These are phyloP conservation scores for Fusarium sp. DNA, from an alignment of 2,329 filamentous ascomycete species.

Conservation along the genomic window DNA sequence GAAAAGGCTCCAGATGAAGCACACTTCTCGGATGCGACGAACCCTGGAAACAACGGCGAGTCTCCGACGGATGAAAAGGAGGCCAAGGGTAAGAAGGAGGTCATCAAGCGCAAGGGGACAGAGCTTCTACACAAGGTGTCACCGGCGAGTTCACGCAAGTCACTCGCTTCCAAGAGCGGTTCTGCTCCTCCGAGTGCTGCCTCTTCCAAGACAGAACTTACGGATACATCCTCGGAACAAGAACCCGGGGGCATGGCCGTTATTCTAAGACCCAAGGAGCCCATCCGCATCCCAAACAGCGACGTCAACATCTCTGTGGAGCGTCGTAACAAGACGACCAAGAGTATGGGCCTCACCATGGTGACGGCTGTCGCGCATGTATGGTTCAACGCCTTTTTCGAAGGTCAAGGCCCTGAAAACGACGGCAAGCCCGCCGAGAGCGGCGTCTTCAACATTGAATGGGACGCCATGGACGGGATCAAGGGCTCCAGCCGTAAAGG, in stretches of 20 bases:
- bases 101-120: conserved; percentile 46
- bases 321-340: conserved; percentile 81
- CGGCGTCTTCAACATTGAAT: conserved; percentile 70
- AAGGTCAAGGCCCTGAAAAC: conserved; percentile 80
- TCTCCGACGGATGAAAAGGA: conserved; percentile 15
- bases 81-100: conserved; percentile 28
- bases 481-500: conserved; percentile 90
- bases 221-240: conserved; percentile 48
- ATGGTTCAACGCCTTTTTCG: conserved; percentile 97
- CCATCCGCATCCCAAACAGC: conserved; percentile 79
- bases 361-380: conserved; percentile 94
- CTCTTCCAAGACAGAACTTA: conserved; percentile 31
- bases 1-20: conserved; percentile 54
- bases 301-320: conserved; percentile 94
- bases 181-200: conserved; percentile 22
- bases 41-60: conserved; percentile 25
- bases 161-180: conserved; percentile 29
- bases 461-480: conserved; percentile 88
- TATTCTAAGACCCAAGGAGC: conserved; percentile 78
- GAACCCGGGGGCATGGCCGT: conserved; percentile 77
- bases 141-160: conserved; percentile 27
- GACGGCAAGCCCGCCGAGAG: conserved; percentile 73
- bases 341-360: conserved; percentile 85
- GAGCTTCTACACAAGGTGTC: conserved; percentile 51
- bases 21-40: conserved; percentile 47